A percentile compares a stretch with the other conserved stretches of the same genome.
These are phyloP conservation scores for Blastobotrys apis DNA, from an alignment of 1,139 yeast species.

Conservation along the genomic window DNA sequence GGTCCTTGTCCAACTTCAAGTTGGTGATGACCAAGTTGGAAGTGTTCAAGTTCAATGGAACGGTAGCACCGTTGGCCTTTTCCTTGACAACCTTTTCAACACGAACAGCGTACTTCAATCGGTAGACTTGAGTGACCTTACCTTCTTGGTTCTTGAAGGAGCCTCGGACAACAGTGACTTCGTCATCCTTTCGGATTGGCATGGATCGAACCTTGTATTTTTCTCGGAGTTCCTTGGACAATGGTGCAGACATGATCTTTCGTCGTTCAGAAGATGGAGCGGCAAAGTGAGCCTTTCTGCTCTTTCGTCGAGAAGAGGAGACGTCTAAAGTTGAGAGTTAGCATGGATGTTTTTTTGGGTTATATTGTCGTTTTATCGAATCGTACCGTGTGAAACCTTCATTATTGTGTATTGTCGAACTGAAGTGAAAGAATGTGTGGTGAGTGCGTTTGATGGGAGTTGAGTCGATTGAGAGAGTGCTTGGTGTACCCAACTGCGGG, in stretches of 20 bases:
- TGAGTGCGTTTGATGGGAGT: not conserved
- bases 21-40: slow-evolving; percentile 99
- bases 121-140: slow-evolving; percentile 96
- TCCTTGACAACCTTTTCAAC: slow-evolving; percentile 97
- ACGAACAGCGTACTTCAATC: slow-evolving; percentile 96
- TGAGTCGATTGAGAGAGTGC: slow-evolving; percentile 1
- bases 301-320: slow-evolving; percentile 98
- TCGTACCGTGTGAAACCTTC: slow-evolving; percentile 37
- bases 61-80: slow-evolving; percentile 97
- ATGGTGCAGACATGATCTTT: slow-evolving; percentile 94
- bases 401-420: slow-evolving; percentile 21
- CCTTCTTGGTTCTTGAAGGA: slow-evolving; percentile 99
- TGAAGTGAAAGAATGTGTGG: not conserved
- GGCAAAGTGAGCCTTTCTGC: slow-evolving; percentile 99
- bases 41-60: slow-evolving; percentile 97
- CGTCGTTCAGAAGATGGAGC: slow-evolving; percentile 98
- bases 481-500: not conserved
- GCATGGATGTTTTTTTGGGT: too few relatives aligned
- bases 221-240: slow-evolving; percentile 98
- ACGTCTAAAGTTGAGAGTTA: slow-evolving; percentile 48
- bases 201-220: slow-evolving; percentile 94
- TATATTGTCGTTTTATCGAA: too few relatives aligned
- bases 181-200: slow-evolving; percentile 98
- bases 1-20: slow-evolving; percentile 97
- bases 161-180: slow-evolving; percentile 95